Conservation (phyloP, 139 green algal genomes). For the Nannochloris sp. region DNA sequence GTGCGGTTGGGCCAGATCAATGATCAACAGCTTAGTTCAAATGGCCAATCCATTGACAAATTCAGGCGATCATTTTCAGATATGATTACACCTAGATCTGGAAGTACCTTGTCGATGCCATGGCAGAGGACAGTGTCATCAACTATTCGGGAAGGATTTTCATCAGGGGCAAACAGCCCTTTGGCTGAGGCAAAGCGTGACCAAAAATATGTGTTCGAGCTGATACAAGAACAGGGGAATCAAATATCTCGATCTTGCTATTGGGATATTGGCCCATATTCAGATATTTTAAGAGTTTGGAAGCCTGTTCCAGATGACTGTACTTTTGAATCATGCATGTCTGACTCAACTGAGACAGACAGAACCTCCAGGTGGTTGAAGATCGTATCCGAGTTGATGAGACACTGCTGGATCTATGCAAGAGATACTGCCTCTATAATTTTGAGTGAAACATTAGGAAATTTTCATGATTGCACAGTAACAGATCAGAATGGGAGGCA, state of each 20-base stretch:
- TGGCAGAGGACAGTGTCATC: too few species aligned
- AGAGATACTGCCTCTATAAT: neutral
- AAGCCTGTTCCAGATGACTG: conserved; percentile 22
- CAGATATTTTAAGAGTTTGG: conserved; percentile 56
- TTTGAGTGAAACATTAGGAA: neutral
- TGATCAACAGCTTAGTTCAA: too few species aligned
- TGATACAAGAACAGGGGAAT: neutral
- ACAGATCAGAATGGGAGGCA: conserved; percentile 1
- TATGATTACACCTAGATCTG: too few species aligned
- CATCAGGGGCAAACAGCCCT: too few species aligned
- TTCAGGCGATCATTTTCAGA: too few species aligned
- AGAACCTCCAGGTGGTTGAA: conserved; percentile 46
- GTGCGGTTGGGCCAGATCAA: too few species aligned
- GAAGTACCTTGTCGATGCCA: too few species aligned
- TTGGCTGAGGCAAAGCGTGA: neutral
- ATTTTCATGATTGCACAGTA: neutral
- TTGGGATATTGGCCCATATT: conserved; percentile 79
- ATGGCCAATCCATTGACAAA: too few species aligned
- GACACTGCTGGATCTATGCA: conserved; percentile 21
- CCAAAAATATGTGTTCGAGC: neutral
- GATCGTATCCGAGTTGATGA: conserved; percentile 51
- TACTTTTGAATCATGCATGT: conserved; percentile 32
- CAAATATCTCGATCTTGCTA: conserved; percentile 27
- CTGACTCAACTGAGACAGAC: neutral
- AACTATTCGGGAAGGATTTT: too few species aligned